These are phyloP conservation scores for Coemansia sp. DNA, from an alignment of 192 early-diverging fungal species.

Conservation along the genomic window DNA sequence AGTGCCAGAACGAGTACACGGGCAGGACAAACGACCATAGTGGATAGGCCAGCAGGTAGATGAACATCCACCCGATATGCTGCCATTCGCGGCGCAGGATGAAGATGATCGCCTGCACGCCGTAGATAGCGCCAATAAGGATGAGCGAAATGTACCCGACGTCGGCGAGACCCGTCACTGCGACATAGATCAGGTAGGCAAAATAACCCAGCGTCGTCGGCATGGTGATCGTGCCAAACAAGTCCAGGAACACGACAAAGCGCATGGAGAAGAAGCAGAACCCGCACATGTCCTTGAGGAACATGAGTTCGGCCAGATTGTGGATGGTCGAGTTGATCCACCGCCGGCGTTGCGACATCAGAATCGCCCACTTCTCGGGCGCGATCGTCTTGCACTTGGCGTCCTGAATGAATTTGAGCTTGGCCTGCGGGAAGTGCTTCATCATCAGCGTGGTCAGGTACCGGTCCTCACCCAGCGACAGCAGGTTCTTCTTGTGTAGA, in stretches of 20 bases:
- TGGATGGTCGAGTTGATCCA: constrained; percentile 99
- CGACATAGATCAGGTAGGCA: constrained; percentile 68
- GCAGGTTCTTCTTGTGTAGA: constrained; percentile 94
- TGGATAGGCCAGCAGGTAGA: constrained; percentile 87
- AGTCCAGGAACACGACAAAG: constrained; percentile 91
- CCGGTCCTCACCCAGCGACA: constrained; percentile 95
- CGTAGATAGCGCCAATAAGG: constrained; percentile 78
- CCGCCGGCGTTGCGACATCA: constrained; percentile 92
- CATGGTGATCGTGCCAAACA: constrained; percentile 76
- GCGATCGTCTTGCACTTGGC: constrained; percentile 87
- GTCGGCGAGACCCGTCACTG: constrained; percentile 50
- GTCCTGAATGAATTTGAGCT: constrained; percentile 87
- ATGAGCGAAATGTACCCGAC: constrained; percentile 76
- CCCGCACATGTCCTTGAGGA: constrained; percentile 81
- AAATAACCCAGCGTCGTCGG: constrained; percentile 82
- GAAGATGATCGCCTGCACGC: constrained; percentile 82
- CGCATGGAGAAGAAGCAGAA: constrained; percentile 98
- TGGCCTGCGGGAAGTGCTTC: constrained; percentile 94
- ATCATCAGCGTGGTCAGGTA: constrained; percentile 96
- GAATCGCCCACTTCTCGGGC: constrained; percentile 82
- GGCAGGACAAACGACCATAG: constrained; percentile 91
- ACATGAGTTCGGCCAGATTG: constrained; percentile 87
- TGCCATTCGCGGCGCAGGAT: constrained; percentile 71
- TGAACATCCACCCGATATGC: constrained; percentile 77
- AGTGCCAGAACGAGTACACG: constrained; percentile 96